Base-by-base conservation (phyloP, 1,284 basidiomycete species). In the Cronartium ribicola region DNA sequence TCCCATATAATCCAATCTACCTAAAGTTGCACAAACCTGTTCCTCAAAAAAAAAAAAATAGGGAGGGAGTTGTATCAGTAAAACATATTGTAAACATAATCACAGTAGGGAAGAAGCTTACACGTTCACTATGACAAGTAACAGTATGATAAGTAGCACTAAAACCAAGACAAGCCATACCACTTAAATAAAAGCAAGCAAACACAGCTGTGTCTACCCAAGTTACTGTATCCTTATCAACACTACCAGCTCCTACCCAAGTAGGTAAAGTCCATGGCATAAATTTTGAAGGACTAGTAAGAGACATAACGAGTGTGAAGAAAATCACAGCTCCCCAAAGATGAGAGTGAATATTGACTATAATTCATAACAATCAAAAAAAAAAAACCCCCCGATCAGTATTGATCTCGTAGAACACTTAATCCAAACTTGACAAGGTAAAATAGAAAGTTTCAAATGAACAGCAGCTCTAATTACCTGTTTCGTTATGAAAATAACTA, bases 281-380 rank as follows among this genome's bases (percentile, higher is more conserved):
- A 39, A 66, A 74, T 48, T 66, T 63, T 39, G 64, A 60, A 11
- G 71, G 65, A 39, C 48, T 46, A 17, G 43, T 67, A 29, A 74
- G 44, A 39, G 82, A 82, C 64, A 89, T 80, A 68, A 91, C 83
- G 78, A 88, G 85, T 20, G 83, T 78, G 43, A 83, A 72, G 80
- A 93, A 92, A 67, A 90, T 79, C 11, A 88, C 79, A 17, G 89
- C 88, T 40, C 89, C 91, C 84, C 87, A 86, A 7, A 94, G 84
- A 80, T 95, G 93, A 67, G 86, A 90, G 81, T 94, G 91, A 67
- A 95, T 93, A 82, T 96, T 95, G 76, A 95, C 91, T 92, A 29
- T 2, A 37, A 10, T 29, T 4, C 63, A 17, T 8, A 14, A 51
- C 48, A 41, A 44, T 7, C 4, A 37, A 29, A 29, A 29, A 29